phyloP scores from a whole-genome alignment of 345 rosid species.

The Pistacia vera region DNA sequence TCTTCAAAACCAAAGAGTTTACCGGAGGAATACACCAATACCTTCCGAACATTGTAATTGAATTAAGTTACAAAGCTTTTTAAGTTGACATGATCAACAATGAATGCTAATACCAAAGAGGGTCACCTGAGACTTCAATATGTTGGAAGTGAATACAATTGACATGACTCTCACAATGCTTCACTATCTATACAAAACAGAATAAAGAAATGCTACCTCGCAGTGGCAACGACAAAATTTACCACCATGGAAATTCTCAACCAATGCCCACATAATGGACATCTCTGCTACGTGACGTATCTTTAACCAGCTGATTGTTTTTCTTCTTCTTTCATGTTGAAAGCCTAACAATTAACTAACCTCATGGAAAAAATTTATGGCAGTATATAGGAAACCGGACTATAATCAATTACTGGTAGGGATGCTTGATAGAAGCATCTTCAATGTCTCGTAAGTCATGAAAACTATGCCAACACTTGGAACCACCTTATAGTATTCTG shows the following conservation, averaged over 20 bases:
- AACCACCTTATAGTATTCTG: slow-evolving; percentile 95
- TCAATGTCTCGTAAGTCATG: slow-evolving; percentile 83
- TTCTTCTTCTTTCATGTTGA: not conserved
- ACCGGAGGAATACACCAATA: not conserved
- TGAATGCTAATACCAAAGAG: slow-evolving; percentile 8
- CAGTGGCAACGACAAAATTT: slow-evolving; percentile 52
- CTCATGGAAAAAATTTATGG: not conserved
- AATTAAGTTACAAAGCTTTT: slow-evolving; percentile 17
- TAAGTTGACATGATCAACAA: slow-evolving; percentile 20
- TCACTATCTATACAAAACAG: slow-evolving; percentile 37
- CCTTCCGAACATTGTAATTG: slow-evolving; percentile 3
- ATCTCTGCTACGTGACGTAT: slow-evolving; percentile 16
- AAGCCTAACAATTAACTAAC: slow-evolving; percentile 1
- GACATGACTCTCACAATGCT: slow-evolving; percentile 14
- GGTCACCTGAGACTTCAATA: not conserved
- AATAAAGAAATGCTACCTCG: slow-evolving; percentile 12
- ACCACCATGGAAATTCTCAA: slow-evolving; percentile 39
- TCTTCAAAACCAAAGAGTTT: too few species aligned
- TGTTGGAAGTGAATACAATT: slow-evolving; percentile 7
- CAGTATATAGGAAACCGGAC: not conserved
- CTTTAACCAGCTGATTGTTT: slow-evolving; percentile 5
- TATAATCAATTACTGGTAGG: slow-evolving; percentile 33
- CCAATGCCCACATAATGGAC: slow-evolving; percentile 4
- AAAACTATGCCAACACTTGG: slow-evolving; percentile 93
- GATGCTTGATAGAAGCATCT: slow-evolving; percentile 47